Percentiles rank a stretch among this genome's conserved stretches.
These are phyloP conservation scores for Citrullus mucosospermus DNA, from an alignment of 306 rosid species.

Conservation along the genomic window DNA sequence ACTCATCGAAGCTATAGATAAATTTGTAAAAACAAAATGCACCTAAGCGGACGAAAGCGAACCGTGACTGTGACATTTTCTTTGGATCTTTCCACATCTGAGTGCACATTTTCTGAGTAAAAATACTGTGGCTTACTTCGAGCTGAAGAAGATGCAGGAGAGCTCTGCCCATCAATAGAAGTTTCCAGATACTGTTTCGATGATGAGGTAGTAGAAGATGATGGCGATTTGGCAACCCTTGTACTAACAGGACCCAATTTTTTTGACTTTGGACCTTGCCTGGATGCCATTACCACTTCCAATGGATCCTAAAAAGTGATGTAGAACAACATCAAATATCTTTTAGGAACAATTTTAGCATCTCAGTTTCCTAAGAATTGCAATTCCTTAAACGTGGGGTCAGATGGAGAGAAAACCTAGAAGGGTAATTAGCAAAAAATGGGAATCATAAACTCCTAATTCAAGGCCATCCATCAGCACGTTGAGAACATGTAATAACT, in stretches of 20 bases:
- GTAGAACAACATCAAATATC: conserved; percentile 1
- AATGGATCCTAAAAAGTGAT: conserved; percentile 31
- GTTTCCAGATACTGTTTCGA: conserved; percentile 65
- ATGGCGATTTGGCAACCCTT: conserved; percentile 56
- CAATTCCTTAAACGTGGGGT: background rate
- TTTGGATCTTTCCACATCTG: conserved; percentile 38
- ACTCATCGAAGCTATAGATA: background rate
- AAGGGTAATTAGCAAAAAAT: background rate
- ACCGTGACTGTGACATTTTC: conserved; percentile 97
- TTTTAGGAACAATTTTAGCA: conserved; percentile 3
- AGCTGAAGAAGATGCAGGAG: conserved; percentile 88
- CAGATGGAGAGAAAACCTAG: background rate
- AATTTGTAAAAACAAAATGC: conserved; percentile 7
- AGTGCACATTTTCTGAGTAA: conserved; percentile 37
- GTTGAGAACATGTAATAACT: background rate
- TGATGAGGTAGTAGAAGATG: conserved; percentile 81
- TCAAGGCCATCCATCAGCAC: background rate
- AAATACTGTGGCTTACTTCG: conserved; percentile 67
- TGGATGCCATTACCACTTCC: conserved; percentile 55
- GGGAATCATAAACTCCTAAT: background rate
- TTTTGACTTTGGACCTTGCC: conserved; percentile 42
- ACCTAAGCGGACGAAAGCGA: conserved; percentile 93
- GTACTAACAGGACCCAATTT: conserved; percentile 27
- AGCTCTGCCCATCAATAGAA: conserved; percentile 58
- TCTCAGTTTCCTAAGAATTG: background rate